Conservation (phyloP, 768 basidiomycete genomes). For the Phaeotremella fagi region DNA sequence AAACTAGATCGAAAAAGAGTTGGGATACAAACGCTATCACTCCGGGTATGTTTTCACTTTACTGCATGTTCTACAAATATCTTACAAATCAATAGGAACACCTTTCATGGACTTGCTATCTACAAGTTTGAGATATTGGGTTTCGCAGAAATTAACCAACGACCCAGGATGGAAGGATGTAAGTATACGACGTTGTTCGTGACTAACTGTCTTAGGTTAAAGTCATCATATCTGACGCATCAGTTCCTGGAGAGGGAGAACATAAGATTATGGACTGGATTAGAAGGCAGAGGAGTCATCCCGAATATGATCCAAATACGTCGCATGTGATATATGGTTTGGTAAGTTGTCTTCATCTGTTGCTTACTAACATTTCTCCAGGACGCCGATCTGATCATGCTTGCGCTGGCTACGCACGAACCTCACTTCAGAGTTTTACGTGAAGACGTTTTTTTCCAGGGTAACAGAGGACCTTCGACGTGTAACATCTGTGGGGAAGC, state of each 20-base stretch:
- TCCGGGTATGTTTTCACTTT: conserved; percentile 56
- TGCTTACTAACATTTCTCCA: conserved; percentile 40
- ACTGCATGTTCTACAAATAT: not conserved
- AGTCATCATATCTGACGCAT: conserved; percentile 93
- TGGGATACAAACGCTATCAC: conserved; percentile 99
- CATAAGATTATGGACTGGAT: conserved; percentile 99
- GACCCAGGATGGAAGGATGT: conserved; percentile 96
- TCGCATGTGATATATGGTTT: conserved; percentile 95
- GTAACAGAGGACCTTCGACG: conserved; percentile 60
- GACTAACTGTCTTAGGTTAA: conserved; percentile 59
- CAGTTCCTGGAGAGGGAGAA: conserved; percentile 97
- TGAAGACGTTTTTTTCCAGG: conserved; percentile 94
- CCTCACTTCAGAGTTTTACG: conserved; percentile 95
- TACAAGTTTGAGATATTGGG: conserved; percentile 86
- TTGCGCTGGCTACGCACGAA: conserved; percentile 94
- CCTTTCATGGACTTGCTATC: conserved; percentile 97
- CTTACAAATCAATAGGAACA: conserved; percentile 52
- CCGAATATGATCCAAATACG: conserved; percentile 91
- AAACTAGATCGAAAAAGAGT: conserved; percentile 72
- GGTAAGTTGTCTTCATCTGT: conserved; percentile 52
- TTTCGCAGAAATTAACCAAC: conserved; percentile 85
- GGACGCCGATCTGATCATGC: conserved; percentile 99
- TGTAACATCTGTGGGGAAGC: conserved; percentile 92
- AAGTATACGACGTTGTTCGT: conserved; percentile 30
- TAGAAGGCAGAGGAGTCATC: conserved; percentile 76